Conservation (phyloP, 2,329 filamentous ascomycete genomes). For the Arthroderma sp. region DNA sequence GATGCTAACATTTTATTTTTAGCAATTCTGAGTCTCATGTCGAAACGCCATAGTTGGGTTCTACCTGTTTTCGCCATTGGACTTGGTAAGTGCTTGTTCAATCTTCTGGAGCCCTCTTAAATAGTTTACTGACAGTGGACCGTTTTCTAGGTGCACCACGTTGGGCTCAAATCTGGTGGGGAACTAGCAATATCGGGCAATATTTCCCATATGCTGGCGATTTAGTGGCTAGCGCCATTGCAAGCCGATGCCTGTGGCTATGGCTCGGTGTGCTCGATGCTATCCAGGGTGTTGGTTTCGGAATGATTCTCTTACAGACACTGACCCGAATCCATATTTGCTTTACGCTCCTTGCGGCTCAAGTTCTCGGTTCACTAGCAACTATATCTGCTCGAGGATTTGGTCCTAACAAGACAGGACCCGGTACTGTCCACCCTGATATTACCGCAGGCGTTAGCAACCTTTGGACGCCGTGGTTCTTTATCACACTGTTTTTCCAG, state of each 20-base stretch:
- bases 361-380: slow-evolving; percentile 48
- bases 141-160: slow-evolving; percentile 39
- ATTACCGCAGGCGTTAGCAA: slow-evolving; percentile 24
- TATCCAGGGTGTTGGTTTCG: slow-evolving; percentile 52
- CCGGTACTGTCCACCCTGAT: slow-evolving; percentile 50
- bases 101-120: neutral
- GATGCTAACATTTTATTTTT: slow-evolving; percentile 19
- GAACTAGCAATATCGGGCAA: slow-evolving; percentile 44
- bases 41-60: slow-evolving; percentile 51
- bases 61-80: slow-evolving; percentile 55
- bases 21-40: slow-evolving; percentile 40
- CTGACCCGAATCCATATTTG: slow-evolving; percentile 51
- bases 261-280: slow-evolving; percentile 55
- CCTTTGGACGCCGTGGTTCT: slow-evolving; percentile 44
- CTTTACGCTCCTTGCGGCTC: slow-evolving; percentile 30
- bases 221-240: slow-evolving; percentile 40
- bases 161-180: slow-evolving; percentile 58
- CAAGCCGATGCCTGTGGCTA: slow-evolving; percentile 48
- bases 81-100: slow-evolving; percentile 27
- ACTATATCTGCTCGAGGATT: slow-evolving; percentile 50
- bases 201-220: slow-evolving; percentile 51
- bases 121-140: neutral
- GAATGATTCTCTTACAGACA: slow-evolving; percentile 55
- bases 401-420: slow-evolving; percentile 48
- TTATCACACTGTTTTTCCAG: slow-evolving; percentile 47